phyloP scores from a whole-genome alignment of 306 rosid genomes.

The Acmispon strigosus region DNA sequence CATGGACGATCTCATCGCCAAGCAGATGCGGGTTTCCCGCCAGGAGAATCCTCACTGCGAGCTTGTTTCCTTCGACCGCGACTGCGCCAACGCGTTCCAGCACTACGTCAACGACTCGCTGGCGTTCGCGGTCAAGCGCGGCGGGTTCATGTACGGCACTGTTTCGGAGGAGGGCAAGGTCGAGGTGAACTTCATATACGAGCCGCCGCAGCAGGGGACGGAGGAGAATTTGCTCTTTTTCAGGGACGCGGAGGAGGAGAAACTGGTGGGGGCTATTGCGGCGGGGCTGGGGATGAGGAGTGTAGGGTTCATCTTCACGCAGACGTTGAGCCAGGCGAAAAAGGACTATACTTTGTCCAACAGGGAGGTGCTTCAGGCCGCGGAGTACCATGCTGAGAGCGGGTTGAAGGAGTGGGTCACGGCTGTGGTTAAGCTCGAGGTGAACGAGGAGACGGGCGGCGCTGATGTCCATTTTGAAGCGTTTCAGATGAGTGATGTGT shows the following conservation, averaged over 20 bases:
- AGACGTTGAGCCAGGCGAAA: constrained; percentile 74
- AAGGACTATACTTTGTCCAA: constrained; percentile 83
- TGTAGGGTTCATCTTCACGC: constrained; percentile 89
- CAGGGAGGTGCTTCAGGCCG: constrained; percentile 84
- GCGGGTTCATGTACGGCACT: constrained; percentile 91
- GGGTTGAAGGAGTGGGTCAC: constrained; percentile 97
- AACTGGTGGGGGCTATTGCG: constrained; percentile 79
- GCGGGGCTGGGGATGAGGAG: constrained; percentile 75
- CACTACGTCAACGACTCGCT: constrained; percentile 78
- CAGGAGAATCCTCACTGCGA: constrained; percentile 90
- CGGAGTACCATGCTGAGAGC: constrained; percentile 85
- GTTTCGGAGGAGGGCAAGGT: constrained; percentile 80
- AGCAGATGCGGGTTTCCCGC: constrained; percentile 80
- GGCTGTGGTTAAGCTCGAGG: constrained; percentile 84
- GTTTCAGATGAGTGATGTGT: constrained; percentile 94
- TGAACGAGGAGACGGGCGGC: constrained; percentile 64
- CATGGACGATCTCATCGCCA: constrained; percentile 95
- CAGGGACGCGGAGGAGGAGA: constrained; percentile 77
- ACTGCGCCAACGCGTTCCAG: constrained; percentile 86
- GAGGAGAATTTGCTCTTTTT: constrained; percentile 53
- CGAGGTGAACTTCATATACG: constrained; percentile 85
- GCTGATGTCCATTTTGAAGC: constrained; percentile 96
- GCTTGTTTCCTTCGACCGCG: constrained; percentile 85
- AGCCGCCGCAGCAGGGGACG: constrained; percentile 86
- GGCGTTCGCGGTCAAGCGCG: constrained; percentile 78